Evolutionary conservation across 1,284 basidiomycete genomes (phyloP).

Genomic region (Peniophora sp.): DNA sequence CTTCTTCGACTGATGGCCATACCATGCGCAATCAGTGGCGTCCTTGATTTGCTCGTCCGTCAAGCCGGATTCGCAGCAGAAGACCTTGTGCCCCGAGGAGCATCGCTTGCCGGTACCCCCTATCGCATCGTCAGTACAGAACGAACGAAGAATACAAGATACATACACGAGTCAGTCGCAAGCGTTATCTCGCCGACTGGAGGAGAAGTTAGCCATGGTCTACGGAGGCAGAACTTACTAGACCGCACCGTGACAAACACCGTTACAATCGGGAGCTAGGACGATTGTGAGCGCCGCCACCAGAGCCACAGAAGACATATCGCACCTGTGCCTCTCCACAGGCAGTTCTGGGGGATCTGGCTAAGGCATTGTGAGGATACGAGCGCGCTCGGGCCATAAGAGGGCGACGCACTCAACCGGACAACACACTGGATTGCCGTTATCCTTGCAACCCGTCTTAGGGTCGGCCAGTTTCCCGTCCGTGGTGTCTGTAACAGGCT

Average conservation of each 20-base stretch:
- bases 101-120: neutral
- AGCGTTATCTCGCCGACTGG: slow-evolving; percentile 6
- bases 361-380: neutral
- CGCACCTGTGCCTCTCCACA: slow-evolving; percentile 6
- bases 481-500: neutral
- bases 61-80: slow-evolving; percentile 6
- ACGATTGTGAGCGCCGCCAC: no score
- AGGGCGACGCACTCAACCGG: slow-evolving; percentile 4
- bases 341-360: slow-evolving; percentile 3
- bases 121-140: neutral
- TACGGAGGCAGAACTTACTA: no score
- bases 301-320: neutral
- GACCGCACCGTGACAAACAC: no score
- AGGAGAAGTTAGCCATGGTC: no score
- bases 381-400: no score
- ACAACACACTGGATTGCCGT: slow-evolving; percentile 3
- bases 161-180: slow-evolving; percentile 5
- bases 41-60: slow-evolving; percentile 1
- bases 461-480: slow-evolving; percentile 1
- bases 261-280: no score
- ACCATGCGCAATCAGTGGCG: slow-evolving; percentile 5
- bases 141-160: no score
- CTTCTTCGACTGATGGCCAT: neutral
- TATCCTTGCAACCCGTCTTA: neutral
- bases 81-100: slow-evolving; percentile 5